phyloP scores from a whole-genome alignment of 2,329 filamentous ascomycete genomes.

The Monosporascus sp. region DNA sequence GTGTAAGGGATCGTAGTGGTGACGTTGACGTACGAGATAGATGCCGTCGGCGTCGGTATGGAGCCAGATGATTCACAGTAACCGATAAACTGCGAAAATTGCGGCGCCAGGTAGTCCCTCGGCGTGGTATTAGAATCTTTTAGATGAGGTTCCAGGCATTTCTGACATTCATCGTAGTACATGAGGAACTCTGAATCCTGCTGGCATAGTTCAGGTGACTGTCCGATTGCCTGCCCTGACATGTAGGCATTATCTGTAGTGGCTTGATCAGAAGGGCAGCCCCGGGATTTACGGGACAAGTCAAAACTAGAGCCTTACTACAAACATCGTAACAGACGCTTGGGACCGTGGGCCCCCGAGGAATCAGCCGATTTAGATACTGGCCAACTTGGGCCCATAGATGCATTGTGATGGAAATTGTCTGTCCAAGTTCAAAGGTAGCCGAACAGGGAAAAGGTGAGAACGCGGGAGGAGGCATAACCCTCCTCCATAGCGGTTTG shows the following conservation, averaged over 20 bases:
- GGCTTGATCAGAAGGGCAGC: not conserved
- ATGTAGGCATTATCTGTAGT: not conserved
- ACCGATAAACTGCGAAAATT: not conserved
- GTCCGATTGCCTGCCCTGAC: not conserved
- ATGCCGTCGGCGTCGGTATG: not conserved
- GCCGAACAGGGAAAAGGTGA: not conserved
- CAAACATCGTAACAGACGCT: not conserved
- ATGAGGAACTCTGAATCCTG: not conserved
- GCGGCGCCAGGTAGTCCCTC: too few species aligned
- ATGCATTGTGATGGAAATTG: not conserved
- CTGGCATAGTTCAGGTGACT: not conserved
- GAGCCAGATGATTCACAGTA: not conserved
- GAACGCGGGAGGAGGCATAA: not conserved
- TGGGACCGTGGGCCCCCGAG: not conserved
- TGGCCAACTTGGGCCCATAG: not conserved
- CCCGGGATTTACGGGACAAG: not conserved
- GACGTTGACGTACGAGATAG: not conserved
- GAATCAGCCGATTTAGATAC: not conserved
- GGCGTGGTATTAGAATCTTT: too few species aligned
- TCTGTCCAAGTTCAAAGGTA: too few species aligned
- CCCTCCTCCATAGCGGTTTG: too few species aligned
- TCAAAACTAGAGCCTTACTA: not conserved
- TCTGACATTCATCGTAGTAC: not conserved
- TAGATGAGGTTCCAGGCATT: not conserved
- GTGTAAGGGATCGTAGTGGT: not conserved